phyloP scores from a whole-genome alignment of 306 rosid genomes.

The Prunus mira region DNA sequence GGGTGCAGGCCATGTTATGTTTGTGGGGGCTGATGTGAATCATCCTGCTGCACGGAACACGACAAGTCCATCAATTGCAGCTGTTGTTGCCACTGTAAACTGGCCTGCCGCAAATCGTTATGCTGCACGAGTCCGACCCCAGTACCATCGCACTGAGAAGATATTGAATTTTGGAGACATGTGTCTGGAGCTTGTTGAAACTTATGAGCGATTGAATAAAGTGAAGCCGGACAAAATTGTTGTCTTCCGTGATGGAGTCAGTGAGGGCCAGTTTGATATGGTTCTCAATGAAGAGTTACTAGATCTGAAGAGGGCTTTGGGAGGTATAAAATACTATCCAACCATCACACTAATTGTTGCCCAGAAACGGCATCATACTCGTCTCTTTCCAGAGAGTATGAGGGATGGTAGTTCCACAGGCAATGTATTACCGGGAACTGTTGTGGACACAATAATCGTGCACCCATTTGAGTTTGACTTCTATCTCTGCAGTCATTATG shows the following conservation, averaged over 20 bases:
- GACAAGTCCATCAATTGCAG: conserved; percentile 65
- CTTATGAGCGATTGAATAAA: conserved; percentile 40
- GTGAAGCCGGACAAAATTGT: conserved; percentile 54
- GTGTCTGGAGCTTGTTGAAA: conserved; percentile 59
- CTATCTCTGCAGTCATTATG: conserved; percentile 71
- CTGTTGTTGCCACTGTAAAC: conserved; percentile 73
- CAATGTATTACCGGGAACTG: conserved; percentile 67
- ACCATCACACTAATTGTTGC: conserved; percentile 70
- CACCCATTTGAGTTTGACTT: conserved; percentile 80
- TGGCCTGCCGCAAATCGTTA: conserved; percentile 88
- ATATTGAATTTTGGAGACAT: conserved; percentile 55
- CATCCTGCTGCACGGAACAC: conserved; percentile 54
- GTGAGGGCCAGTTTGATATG: conserved; percentile 81
- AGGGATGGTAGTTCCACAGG: conserved; percentile 40
- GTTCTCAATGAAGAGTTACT: conserved; percentile 71
- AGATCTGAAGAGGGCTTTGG: conserved; percentile 47
- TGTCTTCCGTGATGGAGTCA: conserved; percentile 76
- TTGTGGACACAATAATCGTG: conserved; percentile 57
- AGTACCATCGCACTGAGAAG: conserved; percentile 48
- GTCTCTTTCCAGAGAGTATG: conserved; percentile 47
- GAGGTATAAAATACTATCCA: conserved; percentile 37
- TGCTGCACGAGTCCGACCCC: conserved; percentile 63
- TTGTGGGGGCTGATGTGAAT: conserved; percentile 85
- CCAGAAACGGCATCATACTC: conserved; percentile 72
- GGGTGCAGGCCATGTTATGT: conserved; percentile 58